Conservation (phyloP, 306 rosid species). For the Hippophae tibetana region DNA sequence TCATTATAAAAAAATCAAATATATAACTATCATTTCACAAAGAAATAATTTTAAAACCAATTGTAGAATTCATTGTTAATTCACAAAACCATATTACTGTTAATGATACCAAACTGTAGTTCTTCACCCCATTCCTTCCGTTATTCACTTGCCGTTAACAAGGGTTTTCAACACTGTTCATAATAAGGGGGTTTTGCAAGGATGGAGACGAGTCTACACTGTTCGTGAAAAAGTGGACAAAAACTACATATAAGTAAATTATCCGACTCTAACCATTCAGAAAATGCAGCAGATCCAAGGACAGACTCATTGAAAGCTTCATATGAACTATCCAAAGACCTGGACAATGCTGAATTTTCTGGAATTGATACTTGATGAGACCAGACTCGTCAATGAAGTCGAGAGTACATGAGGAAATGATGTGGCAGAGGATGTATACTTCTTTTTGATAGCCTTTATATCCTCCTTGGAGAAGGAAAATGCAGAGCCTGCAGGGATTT, state of each 20-base stretch:
- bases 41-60: too few species aligned
- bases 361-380: slow-evolving; percentile 2
- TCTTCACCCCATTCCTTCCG: too few species aligned
- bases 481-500: slow-evolving; percentile 4
- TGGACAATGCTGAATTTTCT: slow-evolving; percentile 7
- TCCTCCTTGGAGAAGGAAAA: slow-evolving; percentile 13
- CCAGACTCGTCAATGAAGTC: slow-evolving; percentile 6
- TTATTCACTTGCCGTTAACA: too few species aligned
- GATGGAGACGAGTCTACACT: too few species aligned
- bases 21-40: too few species aligned
- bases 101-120: too few species aligned
- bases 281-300: slow-evolving; percentile 6
- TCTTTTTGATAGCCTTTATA: slow-evolving; percentile 14
- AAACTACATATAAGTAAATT: slow-evolving; percentile 4
- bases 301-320: slow-evolving; percentile 2
- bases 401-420: slow-evolving; percentile 8
- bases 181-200: too few species aligned
- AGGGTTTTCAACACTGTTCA: too few species aligned
- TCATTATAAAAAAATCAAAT: too few species aligned
- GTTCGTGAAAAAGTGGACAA: too few species aligned
- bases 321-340: slow-evolving; percentile 1
- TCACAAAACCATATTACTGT: too few species aligned
- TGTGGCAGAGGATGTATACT: slow-evolving; percentile 7
- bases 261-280: slow-evolving; percentile 14
- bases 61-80: too few species aligned